Percentiles rank a stretch among this genome's conserved stretches.
phyloP scores from a whole-genome alignment of 306 rosid genomes.

The Potentilla sterilis region DNA sequence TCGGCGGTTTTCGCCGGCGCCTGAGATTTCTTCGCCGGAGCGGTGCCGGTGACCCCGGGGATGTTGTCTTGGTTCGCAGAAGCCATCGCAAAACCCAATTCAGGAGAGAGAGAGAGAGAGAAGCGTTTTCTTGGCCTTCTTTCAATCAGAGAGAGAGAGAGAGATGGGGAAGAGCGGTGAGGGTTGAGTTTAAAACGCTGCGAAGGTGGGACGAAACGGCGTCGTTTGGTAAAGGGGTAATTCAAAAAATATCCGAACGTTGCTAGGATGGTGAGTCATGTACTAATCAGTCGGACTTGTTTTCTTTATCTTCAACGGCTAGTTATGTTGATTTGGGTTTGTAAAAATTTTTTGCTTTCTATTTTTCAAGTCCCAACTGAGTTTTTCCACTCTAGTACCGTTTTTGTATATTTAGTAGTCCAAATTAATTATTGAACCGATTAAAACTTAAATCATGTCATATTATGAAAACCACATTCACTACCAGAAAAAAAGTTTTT shows the following conservation, averaged over 20 bases:
- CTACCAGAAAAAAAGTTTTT: too few species aligned
- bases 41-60: slow-evolving; percentile 30
- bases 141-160: slow-evolving; percentile 16
- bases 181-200: slow-evolving; percentile 24
- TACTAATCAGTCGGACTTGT: not conserved
- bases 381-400: too few species aligned
- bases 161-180: slow-evolving; percentile 4
- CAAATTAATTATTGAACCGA: too few species aligned
- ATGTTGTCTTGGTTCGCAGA: slow-evolving; percentile 46
- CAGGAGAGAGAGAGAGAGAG: slow-evolving; percentile 5
- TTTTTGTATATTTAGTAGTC: too few species aligned
- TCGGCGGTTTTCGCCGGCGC: slow-evolving; percentile 58
- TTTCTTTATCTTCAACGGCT: slow-evolving; percentile 41
- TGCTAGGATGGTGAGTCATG: slow-evolving; percentile 2
- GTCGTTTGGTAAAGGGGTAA: slow-evolving; percentile 13
- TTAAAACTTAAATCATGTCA: too few species aligned
- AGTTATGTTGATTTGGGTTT: slow-evolving; percentile 9
- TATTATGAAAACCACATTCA: too few species aligned
- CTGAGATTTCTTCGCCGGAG: slow-evolving; percentile 43
- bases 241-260: slow-evolving; percentile 40
- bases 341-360: not conserved
- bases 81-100: slow-evolving; percentile 39
- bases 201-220: slow-evolving; percentile 1
- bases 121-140: not conserved
- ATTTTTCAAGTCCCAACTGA: not conserved